Conservation (phyloP, 345 rosid species). For the Arabis alpina region DNA sequence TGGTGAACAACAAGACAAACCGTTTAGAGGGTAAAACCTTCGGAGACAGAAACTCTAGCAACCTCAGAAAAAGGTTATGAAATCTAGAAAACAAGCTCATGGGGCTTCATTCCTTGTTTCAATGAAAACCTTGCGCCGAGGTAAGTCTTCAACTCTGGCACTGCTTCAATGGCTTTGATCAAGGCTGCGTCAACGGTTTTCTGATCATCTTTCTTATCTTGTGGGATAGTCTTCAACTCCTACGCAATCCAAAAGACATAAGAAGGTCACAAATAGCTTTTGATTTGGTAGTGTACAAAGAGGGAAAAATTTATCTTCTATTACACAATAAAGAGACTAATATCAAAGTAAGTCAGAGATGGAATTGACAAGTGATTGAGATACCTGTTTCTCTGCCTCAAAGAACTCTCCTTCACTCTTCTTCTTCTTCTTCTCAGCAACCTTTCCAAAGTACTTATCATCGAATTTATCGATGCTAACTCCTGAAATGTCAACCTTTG, state of each 20-base stretch:
- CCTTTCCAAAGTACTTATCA: slow-evolving; percentile 75
- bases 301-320: too few relatives aligned
- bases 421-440: slow-evolving; percentile 68
- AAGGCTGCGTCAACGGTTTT: slow-evolving; percentile 63
- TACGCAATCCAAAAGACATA: slow-evolving; percentile 18
- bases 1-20: neutral
- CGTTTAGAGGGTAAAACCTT: too few relatives aligned
- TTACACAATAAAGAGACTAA: too few relatives aligned
- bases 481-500: slow-evolving; percentile 73
- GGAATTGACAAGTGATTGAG: too few relatives aligned
- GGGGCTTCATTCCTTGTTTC: slow-evolving; percentile 80
- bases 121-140: slow-evolving; percentile 77
- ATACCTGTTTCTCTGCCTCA: slow-evolving; percentile 69
- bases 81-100: slow-evolving; percentile 74
- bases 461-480: slow-evolving; percentile 68
- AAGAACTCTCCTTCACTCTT: slow-evolving; percentile 82
- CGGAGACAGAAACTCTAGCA: slow-evolving; percentile 3
- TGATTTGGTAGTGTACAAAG: neutral
- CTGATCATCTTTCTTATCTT: slow-evolving; percentile 83
- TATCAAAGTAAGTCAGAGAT: too few relatives aligned
- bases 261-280: neutral
- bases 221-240: slow-evolving; percentile 70
- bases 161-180: slow-evolving; percentile 66
- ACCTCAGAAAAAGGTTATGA: neutral
- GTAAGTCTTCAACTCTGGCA: slow-evolving; percentile 73